A percentile compares a stretch with the other conserved stretches of the same genome.
These are phyloP conservation scores for Flaveria ramosissima DNA, from an alignment of 129 eudicot species.

Conservation along the genomic window DNA sequence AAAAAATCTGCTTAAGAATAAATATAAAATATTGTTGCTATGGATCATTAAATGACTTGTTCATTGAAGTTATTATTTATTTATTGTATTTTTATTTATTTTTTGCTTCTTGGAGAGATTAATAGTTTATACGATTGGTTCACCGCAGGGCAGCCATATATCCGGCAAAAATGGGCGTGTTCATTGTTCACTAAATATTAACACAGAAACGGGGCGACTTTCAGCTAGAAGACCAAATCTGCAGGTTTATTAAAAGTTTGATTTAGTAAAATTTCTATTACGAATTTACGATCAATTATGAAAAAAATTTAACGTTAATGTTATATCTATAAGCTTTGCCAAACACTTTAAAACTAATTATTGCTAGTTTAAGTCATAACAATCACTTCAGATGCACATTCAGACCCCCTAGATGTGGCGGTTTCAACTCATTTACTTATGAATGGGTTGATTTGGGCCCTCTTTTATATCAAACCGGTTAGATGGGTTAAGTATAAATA, in stretches of 20 bases:
- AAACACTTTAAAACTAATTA: too few species aligned
- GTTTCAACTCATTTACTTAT: neutral
- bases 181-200: constrained; percentile 93
- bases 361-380: too few species aligned
- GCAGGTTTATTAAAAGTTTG: constrained; percentile 57
- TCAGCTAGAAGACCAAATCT: constrained; percentile 98
- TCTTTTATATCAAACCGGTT: neutral
- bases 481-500: neutral
- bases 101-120: neutral
- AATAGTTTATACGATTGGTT: constrained; percentile 27
- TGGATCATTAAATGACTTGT: neutral
- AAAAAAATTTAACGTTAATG: neutral
- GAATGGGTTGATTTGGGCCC: neutral
- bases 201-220: constrained; percentile 94
- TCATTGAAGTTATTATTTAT: neutral
- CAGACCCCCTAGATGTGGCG: neutral
- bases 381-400: too few species aligned
- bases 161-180: constrained; percentile 87
- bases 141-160: constrained; percentile 65
- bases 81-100: neutral
- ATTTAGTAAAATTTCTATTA: neutral
- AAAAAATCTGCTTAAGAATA: neutral
- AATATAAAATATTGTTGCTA: neutral
- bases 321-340: neutral
- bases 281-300: neutral